Conservation (phyloP, 1,139 yeast genomes). For the Saccharomyces hybrid region DNA sequence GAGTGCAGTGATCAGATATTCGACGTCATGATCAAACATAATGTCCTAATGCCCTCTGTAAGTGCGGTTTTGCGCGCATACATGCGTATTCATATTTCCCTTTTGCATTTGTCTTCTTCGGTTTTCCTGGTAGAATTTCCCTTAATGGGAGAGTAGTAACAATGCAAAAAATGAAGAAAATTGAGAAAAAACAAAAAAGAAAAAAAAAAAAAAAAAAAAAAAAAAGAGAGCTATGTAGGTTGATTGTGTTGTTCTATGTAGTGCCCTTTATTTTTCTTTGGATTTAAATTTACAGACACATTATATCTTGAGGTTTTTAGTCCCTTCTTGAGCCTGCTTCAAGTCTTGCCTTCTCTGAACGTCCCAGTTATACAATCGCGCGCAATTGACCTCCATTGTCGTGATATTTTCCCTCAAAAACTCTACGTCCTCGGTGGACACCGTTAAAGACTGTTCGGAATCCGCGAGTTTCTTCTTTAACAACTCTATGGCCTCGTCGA, state of each 20-base stretch:
- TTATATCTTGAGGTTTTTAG: constrained; percentile 4
- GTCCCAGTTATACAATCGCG: constrained; percentile 93
- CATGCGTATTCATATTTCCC: not conserved
- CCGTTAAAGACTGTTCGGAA: constrained; percentile 50
- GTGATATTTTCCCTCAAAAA: constrained; percentile 88
- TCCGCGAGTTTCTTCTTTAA: constrained; percentile 53
- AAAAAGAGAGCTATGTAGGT: not conserved
- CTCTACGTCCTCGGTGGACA: constrained; percentile 77
- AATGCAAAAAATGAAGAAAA: not conserved
- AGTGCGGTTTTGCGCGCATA: not conserved
- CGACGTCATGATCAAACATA: not conserved
- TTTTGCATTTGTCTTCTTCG: not conserved
- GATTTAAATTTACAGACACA: not conserved
- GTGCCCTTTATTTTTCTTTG: not conserved
- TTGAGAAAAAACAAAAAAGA: not conserved
- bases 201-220: not conserved
- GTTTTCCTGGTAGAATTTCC: not conserved
- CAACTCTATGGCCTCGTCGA: constrained; percentile 74
- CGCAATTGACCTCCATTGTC: constrained; percentile 96
- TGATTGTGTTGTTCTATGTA: not conserved
- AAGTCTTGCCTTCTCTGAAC: constrained; percentile 62
- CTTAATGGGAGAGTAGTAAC: not conserved
- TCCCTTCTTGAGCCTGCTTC: constrained; percentile 36
- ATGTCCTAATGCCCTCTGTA: not conserved
- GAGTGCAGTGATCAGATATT: not conserved